These are phyloP conservation scores for Echeveria elegans DNA, from an alignment of 164 flowering plant genomes.

Conservation along the genomic window DNA sequence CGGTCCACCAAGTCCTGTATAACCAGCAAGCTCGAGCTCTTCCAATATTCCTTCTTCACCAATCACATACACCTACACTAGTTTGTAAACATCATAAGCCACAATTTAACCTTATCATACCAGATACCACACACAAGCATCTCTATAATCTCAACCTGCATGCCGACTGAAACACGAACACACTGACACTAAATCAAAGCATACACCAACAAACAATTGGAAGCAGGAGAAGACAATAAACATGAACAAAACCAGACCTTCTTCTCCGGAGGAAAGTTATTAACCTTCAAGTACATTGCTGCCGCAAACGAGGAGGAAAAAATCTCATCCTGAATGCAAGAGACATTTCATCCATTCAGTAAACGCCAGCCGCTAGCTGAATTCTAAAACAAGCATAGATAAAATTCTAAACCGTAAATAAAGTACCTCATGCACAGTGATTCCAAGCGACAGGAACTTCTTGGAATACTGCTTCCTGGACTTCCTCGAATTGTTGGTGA, in stretches of 20 bases:
- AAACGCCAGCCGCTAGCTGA: background rate
- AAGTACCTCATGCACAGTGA: conserved; percentile 60
- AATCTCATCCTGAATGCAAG: conserved; percentile 67
- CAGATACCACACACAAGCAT: background rate
- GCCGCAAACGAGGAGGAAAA: conserved; percentile 93
- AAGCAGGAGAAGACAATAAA: background rate
- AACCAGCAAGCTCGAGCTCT: conserved; percentile 85
- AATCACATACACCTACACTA: conserved; percentile 72
- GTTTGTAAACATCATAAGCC: background rate
- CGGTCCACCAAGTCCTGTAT: conserved; percentile 79
- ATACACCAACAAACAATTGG: background rate
- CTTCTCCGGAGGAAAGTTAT: conserved; percentile 39
- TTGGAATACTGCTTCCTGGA: conserved; percentile 68
- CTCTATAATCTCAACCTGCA: background rate
- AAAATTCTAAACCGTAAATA: background rate
- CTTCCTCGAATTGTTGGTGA: conserved; percentile 79
- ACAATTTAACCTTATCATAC: no score
- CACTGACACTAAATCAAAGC: no score
- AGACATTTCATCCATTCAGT: background rate
- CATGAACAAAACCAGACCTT: background rate
- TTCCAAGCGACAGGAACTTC: conserved; percentile 66
- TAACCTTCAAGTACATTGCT: conserved; percentile 81
- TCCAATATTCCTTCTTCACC: conserved; percentile 88
- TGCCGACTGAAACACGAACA: background rate
- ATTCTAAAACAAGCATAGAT: background rate